These are phyloP conservation scores for Pythium grandisporangium DNA, from an alignment of 352 stramenopile species.

Conservation along the genomic window DNA sequence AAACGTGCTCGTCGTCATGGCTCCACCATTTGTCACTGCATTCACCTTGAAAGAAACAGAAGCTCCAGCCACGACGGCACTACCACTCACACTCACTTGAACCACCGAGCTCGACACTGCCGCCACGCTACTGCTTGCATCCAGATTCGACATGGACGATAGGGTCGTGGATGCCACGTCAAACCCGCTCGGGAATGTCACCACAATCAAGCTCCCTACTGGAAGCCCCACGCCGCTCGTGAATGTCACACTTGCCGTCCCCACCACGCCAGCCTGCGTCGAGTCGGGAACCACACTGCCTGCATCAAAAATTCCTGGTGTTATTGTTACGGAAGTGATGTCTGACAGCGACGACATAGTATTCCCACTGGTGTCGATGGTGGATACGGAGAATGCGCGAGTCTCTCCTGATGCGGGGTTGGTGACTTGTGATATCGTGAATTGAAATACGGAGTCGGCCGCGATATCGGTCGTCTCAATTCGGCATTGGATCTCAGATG, in stretches of 20 bases:
- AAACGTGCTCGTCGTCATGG: slow-evolving; percentile 27
- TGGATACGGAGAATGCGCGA: slow-evolving; percentile 12
- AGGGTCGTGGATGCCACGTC: slow-evolving; percentile 12
- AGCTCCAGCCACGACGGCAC: slow-evolving; percentile 9
- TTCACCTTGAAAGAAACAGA: slow-evolving; percentile 33
- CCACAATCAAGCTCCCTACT: slow-evolving; percentile 19
- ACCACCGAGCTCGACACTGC: slow-evolving; percentile 11
- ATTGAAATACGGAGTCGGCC: slow-evolving; percentile 12
- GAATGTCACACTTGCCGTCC: slow-evolving; percentile 21
- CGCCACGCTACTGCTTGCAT: slow-evolving; percentile 14
- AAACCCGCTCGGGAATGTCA: slow-evolving; percentile 31
- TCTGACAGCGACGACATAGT: slow-evolving; percentile 6
- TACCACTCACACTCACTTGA: slow-evolving; percentile 17
- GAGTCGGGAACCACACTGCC: slow-evolving; percentile 7
- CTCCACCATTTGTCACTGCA: slow-evolving; percentile 41
- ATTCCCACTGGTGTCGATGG: slow-evolving; percentile 8
- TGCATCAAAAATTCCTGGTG: slow-evolving; percentile 3
- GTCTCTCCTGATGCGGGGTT: slow-evolving; percentile 21
- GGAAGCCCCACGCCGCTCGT: slow-evolving; percentile 24
- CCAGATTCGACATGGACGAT: slow-evolving; percentile 15
- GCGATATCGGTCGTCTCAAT: slow-evolving; percentile 14
- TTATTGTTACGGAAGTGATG: slow-evolving; percentile 9
- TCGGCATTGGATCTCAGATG: slow-evolving; percentile 9
- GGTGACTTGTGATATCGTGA: slow-evolving; percentile 16
- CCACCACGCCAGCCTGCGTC: slow-evolving; percentile 16